These are phyloP conservation scores for Colletotrichum magnum DNA, from an alignment of 2,329 filamentous ascomycete species.

Conservation along the genomic window DNA sequence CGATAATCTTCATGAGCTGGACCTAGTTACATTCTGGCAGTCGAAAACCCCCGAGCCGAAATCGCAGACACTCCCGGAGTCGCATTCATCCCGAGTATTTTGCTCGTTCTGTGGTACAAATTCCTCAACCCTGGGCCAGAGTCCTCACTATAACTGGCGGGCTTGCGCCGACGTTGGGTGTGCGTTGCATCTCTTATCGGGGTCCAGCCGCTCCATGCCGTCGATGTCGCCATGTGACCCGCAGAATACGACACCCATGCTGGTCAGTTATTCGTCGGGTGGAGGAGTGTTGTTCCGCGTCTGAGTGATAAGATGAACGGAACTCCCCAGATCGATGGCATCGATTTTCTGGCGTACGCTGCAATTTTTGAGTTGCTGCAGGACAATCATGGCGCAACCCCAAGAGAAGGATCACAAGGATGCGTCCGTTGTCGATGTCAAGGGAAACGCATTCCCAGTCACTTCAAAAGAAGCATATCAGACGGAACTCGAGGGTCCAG, in stretches of 20 bases:
- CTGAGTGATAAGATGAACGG: too few species aligned
- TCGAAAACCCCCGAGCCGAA: too few species aligned
- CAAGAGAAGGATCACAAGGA: slow-evolving; percentile 8
- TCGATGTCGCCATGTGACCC: slow-evolving; percentile 37
- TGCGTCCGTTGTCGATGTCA: not conserved
- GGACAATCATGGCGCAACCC: slow-evolving; percentile 8
- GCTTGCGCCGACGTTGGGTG: not conserved
- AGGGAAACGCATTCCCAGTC: not conserved
- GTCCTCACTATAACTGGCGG: not conserved
- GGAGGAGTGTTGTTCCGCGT: not conserved
- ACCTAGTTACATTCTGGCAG: too few species aligned
- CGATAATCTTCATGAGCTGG: not conserved
- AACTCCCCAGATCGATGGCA: too few species aligned
- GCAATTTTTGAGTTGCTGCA: too few species aligned
- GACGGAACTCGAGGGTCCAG: not conserved
- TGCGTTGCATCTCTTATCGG: not conserved
- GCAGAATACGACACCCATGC: slow-evolving; percentile 25
- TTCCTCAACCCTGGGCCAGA: not conserved
- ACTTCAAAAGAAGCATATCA: not conserved
- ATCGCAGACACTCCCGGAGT: too few species aligned
- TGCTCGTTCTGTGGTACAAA: too few species aligned
- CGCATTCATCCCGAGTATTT: too few species aligned
- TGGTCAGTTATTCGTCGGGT: not conserved
- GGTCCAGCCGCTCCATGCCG: not conserved
- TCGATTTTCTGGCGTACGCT: too few species aligned